A percentile compares a stretch with the other conserved stretches of the same genome.
phyloP scores from a whole-genome alignment of 2,329 filamentous ascomycete species.

The Colletotrichum higginsianum region DNA sequence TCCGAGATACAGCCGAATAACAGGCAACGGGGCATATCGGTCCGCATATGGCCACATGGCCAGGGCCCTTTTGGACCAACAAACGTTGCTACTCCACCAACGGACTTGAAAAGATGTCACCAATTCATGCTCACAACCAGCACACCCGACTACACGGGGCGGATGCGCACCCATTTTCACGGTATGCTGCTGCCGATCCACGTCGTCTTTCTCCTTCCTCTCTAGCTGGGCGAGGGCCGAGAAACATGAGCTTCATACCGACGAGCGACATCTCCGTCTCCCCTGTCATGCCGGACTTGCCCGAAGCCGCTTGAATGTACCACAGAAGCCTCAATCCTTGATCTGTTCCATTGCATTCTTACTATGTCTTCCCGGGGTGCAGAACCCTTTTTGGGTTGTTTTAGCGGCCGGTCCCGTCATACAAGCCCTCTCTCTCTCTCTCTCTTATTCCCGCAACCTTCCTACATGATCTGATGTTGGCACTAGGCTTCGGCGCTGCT shows the following conservation, averaged over 20 bases:
- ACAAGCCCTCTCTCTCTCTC: background rate
- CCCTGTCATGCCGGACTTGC: background rate
- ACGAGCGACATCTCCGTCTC: background rate
- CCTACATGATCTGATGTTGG: constrained; percentile 27
- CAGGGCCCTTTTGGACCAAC: background rate
- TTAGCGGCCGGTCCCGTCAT: background rate
- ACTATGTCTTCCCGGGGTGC: no score
- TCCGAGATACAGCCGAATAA: background rate
- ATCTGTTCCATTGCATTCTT: background rate
- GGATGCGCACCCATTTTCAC: constrained; percentile 3
- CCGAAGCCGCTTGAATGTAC: background rate
- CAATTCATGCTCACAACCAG: background rate
- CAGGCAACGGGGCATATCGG: background rate
- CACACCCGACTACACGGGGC: background rate
- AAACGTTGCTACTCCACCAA: background rate
- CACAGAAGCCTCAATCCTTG: background rate
- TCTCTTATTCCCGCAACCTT: background rate
- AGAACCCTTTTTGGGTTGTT: no score
- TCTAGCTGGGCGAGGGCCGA: background rate
- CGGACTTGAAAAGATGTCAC: background rate
- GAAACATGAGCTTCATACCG: background rate
- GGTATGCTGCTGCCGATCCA: background rate
- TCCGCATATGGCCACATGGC: background rate
- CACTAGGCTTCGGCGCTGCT: constrained; percentile 28
- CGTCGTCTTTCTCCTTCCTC: background rate